Base-by-base conservation (phyloP, 1,284 basidiomycete genomes). In the Naganishia sp. region DNA sequence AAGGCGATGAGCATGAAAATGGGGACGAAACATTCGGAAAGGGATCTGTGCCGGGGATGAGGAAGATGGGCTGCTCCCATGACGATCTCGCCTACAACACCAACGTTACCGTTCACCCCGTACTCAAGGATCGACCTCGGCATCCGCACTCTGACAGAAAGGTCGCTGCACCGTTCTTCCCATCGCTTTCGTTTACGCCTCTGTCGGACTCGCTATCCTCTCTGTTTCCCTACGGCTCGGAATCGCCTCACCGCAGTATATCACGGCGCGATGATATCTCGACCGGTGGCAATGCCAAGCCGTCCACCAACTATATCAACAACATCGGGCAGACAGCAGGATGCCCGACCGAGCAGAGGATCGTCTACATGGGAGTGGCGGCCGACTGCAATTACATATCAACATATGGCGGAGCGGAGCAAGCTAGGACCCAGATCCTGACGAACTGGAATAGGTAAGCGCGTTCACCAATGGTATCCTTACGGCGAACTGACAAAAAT, bases 381-480 rank as follows among this genome's bases (percentile, higher is more conserved):
- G 87, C 92, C 2, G 92, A 96, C 77, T 95, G 92, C 78, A 86
- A 84, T 70, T 94, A 94, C 72, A 84, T 87, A 2, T 72, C 79
- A 21, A 81, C 82, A 52, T 89, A 90, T 72, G 86, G 85, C 35
- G 84, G 84, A 1, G 77, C 83, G 69, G 81, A 84, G 42, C 86
- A 85, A 67, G 90, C 91, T 1, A 87, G 88, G 15, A 83, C 80
- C 41, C 87, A 89, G 72, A 90, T 94, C 63, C 79, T 94, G 66
- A 90, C 82, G 68, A 85, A 88, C 73, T 90, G 86, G 85, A 79
- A 79, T 64, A 71, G 71, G 67, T 68, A 7, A 39, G 56, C 56
- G 46, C 17, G 21, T 23, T 39, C 32, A 49, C 9, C n/a, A 18
- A 6, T 39, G 35, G 35, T 28, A 28, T 28, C 51, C 7, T n/a